Evolutionary conservation across 495 filamentous ascomycete species (phyloP).

Genomic region (Oidiodendron maius): DNA sequence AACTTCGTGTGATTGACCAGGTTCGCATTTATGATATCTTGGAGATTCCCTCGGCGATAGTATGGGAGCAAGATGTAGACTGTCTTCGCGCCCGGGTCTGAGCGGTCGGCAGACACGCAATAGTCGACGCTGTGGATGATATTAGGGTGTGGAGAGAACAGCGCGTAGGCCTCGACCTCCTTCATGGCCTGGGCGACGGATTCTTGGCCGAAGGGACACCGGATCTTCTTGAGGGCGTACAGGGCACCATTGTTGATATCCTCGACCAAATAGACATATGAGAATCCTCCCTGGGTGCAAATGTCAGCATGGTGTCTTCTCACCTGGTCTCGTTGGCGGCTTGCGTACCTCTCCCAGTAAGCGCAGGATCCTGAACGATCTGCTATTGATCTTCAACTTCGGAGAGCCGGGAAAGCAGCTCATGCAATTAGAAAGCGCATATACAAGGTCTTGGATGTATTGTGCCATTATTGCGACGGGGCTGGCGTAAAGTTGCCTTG

Average conservation of each 20-base stretch:
- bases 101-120: slow-evolving; percentile 48
- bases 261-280: slow-evolving; percentile 97
- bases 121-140: slow-evolving; percentile 93
- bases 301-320: slow-evolving; percentile 4
- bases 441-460: slow-evolving; percentile 81
- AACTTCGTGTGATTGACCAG: slow-evolving; percentile 94
- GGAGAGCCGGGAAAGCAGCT: slow-evolving; percentile 92
- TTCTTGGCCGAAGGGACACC: slow-evolving; percentile 95
- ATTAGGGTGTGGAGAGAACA: slow-evolving; percentile 74
- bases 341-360: slow-evolving; percentile 75
- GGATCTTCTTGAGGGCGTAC: slow-evolving; percentile 96
- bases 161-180: slow-evolving; percentile 92
- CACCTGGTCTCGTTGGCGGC: background rate
- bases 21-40: slow-evolving; percentile 98
- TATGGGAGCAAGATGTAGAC: slow-evolving; percentile 96
- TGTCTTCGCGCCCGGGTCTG: slow-evolving; percentile 72
- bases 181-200: slow-evolving; percentile 90
- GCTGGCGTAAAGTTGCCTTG: slow-evolving; percentile 8
- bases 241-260: slow-evolving; percentile 73
- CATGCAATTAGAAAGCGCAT: slow-evolving; percentile 88
- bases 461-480: slow-evolving; percentile 64
- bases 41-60: slow-evolving; percentile 88
- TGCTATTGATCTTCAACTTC: slow-evolving; percentile 88
- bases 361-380: slow-evolving; percentile 90
- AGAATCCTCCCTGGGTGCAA: slow-evolving; percentile 76